Evolutionary conservation across 2,329 filamentous ascomycete species (phyloP).

Genomic region (Paraphaeosphaeria minitans): DNA sequence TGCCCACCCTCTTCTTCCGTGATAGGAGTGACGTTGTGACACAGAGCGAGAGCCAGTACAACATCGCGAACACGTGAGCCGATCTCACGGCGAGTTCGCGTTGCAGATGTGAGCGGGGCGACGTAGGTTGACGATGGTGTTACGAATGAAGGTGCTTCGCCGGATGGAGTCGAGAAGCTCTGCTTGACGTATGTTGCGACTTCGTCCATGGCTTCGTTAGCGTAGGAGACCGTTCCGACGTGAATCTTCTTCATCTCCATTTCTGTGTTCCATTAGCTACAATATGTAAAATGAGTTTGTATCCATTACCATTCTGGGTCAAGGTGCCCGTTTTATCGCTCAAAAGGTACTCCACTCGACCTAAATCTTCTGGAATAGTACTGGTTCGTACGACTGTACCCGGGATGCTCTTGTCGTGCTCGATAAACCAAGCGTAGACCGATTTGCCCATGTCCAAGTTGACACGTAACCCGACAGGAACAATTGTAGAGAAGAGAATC

Average conservation of each 20-base stretch:
- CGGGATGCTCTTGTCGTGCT: constrained; percentile 85
- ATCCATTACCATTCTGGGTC: constrained; percentile 75
- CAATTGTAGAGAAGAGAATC: constrained; percentile 98
- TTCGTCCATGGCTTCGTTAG: constrained; percentile 98
- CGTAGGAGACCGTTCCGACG: constrained; percentile 96
- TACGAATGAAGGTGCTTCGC: constrained; percentile 57
- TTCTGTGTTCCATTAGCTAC: constrained; percentile 55
- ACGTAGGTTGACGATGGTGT: constrained; percentile 76
- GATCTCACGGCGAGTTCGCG: constrained; percentile 88
- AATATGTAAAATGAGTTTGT: constrained; percentile 14
- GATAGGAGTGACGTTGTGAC: constrained; percentile 96
- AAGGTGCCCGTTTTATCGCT: constrained; percentile 98
- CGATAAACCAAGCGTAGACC: constrained; percentile 94
- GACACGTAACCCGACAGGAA: constrained; percentile 93
- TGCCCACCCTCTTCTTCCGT: constrained; percentile 81
- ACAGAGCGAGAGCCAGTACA: constrained; percentile 87
- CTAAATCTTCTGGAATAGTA: constrained; percentile 95
- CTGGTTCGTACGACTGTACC: constrained; percentile 94
- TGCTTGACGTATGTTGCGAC: constrained; percentile 85
- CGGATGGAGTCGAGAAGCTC: constrained; percentile 65
- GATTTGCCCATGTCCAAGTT: constrained; percentile 98
- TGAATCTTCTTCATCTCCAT: constrained; percentile 99
- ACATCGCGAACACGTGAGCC: constrained; percentile 91
- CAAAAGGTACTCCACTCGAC: constrained; percentile 92
- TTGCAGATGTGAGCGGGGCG: constrained; percentile 67